These are phyloP conservation scores for Rhizopogon sp. DNA, from an alignment of 768 basidiomycete genomes.

Conservation along the genomic window DNA sequence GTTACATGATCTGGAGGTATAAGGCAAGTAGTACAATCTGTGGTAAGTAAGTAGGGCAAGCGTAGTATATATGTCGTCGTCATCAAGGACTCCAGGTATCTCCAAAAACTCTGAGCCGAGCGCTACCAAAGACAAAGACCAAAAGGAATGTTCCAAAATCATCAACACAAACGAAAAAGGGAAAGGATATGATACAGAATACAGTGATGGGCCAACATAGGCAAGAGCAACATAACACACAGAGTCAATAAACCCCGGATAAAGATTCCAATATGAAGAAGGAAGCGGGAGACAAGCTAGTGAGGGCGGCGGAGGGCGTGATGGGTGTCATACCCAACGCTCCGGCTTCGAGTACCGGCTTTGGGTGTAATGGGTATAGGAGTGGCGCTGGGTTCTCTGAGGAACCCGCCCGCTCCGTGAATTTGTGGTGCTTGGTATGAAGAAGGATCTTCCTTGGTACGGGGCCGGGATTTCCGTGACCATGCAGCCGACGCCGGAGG, in stretches of 20 bases:
- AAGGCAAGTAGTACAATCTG: background rate
- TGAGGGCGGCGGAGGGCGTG: slow-evolving; percentile 9
- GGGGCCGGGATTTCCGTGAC: slow-evolving; percentile 9
- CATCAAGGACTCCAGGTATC: background rate
- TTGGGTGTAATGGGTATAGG: slow-evolving; percentile 19
- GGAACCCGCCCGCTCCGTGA: slow-evolving; percentile 13
- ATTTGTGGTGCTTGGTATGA: slow-evolving; percentile 6
- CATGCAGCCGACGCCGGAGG: slow-evolving; percentile 23
- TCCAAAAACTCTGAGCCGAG: background rate
- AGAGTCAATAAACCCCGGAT: background rate
- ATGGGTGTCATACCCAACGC: slow-evolving; percentile 18
- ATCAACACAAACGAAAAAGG: background rate
- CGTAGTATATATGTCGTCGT: background rate
- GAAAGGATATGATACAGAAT: background rate
- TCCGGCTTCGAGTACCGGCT: slow-evolving; percentile 21
- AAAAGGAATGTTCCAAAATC: background rate
- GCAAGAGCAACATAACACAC: slow-evolving; percentile 9
- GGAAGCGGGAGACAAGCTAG: slow-evolving; percentile 3
- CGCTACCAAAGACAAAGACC: background rate
- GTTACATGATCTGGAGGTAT: too few species aligned
- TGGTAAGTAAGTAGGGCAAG: slow-evolving; percentile 3
- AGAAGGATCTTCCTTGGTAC: slow-evolving; percentile 7
- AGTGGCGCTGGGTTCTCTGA: slow-evolving; percentile 20
- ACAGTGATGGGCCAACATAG: slow-evolving; percentile 10
- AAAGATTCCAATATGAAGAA: background rate